phyloP scores from a whole-genome alignment of 2,329 filamentous ascomycete species.

The Penicillium sp. region DNA sequence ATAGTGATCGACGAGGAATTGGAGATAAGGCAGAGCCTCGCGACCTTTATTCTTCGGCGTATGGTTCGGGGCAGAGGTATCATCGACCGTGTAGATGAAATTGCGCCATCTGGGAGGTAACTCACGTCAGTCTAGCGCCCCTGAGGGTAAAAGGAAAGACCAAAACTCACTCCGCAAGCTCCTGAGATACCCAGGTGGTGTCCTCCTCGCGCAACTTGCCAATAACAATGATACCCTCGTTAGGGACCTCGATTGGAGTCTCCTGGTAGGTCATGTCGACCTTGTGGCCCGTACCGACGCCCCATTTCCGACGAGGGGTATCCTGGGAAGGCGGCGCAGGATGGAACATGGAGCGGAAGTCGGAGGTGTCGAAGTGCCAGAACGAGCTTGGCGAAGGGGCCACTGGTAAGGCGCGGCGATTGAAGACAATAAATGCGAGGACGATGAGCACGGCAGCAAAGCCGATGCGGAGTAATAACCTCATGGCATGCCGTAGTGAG shows the following conservation, averaged over 20 bases:
- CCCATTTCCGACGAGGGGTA: conserved; percentile 20
- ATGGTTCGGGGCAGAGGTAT: conserved; percentile 27
- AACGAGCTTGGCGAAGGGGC: conserved; percentile 21
- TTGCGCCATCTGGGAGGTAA: conserved; percentile 40
- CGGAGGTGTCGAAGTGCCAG: conserved; percentile 27
- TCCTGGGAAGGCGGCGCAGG: conserved; percentile 5
- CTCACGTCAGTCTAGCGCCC: conserved; percentile 1
- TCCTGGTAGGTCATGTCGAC: conserved; percentile 24
- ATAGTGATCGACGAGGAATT: conserved; percentile 47
- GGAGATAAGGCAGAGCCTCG: conserved; percentile 46
- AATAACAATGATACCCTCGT: conserved; percentile 44
- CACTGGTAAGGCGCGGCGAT: conserved; percentile 20
- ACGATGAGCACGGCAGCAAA: conserved; percentile 31
- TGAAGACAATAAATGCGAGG: conserved; percentile 27
- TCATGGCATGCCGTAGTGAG: conserved; percentile 22
- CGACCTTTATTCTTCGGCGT: conserved; percentile 43
- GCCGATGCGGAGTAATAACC: conserved; percentile 27
- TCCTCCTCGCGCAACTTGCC: conserved; percentile 43
- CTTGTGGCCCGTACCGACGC: conserved; percentile 10
- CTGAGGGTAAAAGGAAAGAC: not conserved
- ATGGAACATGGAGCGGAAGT: conserved; percentile 13
- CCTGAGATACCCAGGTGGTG: conserved; percentile 44
- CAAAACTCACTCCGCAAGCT: conserved; percentile 41
- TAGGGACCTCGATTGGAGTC: conserved; percentile 29
- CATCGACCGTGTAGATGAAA: conserved; percentile 44